Evolutionary conservation across 495 filamentous ascomycete species (phyloP).

Genomic region (Thermothielavioides terrestris): DNA sequence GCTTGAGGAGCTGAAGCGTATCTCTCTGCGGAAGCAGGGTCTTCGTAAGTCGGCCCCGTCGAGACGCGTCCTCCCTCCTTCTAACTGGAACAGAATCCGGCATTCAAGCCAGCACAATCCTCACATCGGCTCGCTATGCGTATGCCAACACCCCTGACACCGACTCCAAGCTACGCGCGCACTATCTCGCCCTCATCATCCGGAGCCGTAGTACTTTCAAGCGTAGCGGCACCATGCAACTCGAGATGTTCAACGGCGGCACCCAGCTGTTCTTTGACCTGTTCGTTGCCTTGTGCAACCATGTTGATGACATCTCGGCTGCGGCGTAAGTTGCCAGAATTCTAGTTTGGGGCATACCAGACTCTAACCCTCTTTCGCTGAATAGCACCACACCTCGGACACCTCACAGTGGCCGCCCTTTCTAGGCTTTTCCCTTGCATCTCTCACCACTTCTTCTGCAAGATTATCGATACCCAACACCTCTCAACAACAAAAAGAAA

Average conservation of each 20-base stretch:
- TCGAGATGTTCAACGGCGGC: slow-evolving; percentile 82
- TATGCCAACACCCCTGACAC: slow-evolving; percentile 83
- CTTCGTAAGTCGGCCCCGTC: slow-evolving; percentile 38
- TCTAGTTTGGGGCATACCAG: neutral
- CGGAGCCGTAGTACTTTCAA: slow-evolving; percentile 78
- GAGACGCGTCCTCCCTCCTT: neutral
- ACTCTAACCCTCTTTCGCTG: neutral
- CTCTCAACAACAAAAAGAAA: slow-evolving; percentile 2
- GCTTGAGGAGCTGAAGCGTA: slow-evolving; percentile 70
- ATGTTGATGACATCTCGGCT: slow-evolving; percentile 57
- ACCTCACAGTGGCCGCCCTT: slow-evolving; percentile 33
- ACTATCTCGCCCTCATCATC: slow-evolving; percentile 89
- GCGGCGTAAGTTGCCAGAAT: slow-evolving; percentile 33
- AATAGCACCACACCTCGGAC: slow-evolving; percentile 36
- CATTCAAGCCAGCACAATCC: slow-evolving; percentile 75
- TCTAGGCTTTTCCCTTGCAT: slow-evolving; percentile 10
- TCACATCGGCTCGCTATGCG: slow-evolving; percentile 73
- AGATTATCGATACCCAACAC: slow-evolving; percentile 8
- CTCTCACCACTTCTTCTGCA: slow-evolving; percentile 1
- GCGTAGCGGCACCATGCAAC: slow-evolving; percentile 91
- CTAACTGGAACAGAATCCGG: slow-evolving; percentile 49
- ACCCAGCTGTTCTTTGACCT: slow-evolving; percentile 80
- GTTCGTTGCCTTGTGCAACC: slow-evolving; percentile 88
- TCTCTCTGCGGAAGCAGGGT: slow-evolving; percentile 80
- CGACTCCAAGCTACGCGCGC: slow-evolving; percentile 79